Base-by-base conservation (phyloP, 2,329 filamentous ascomycete species). In the Talaromyces marneffei region DNA sequence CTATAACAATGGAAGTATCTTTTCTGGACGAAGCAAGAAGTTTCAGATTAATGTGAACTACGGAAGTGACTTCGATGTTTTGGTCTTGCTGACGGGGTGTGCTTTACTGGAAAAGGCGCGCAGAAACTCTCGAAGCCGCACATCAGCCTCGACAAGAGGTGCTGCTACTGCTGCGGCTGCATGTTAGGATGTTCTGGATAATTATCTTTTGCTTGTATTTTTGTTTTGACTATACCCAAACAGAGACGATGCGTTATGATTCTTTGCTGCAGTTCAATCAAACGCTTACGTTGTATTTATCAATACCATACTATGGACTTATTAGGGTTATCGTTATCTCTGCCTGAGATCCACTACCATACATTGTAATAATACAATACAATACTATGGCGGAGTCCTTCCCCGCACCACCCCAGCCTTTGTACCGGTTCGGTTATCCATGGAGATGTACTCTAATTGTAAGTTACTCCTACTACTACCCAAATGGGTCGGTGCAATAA, bases 11-110 rank as follows among this genome's bases (percentile, higher is more conserved):
- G 46, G 44, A 50, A 27, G 46, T 0, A 8, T 50, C n/a, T 50
- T 50, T 6, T 50, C 46, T 12, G 46, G 46, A 8, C 31, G 46
- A 31, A 31, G 46, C 9, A 31, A 5, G 16, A 50, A 31, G n/a
- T 50, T 50, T 4, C 46, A 65, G 25, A 63, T 65, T 18, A 62
- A 65, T 56, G 62, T 65, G 12, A 12, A 65, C 14, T 62, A 64
- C 58, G 63, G 63, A 44, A 25, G 12, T n/a, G 60, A 62, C 27
- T 62, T 62, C 27, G 60, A 62, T 53, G 31, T 46, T 2, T 14
- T 62, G 44, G 31, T 62, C 9, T 52, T 62, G 8, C 42, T 62
- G 23, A 62, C 60, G 27, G 60, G 60, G 8, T 50, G 58, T 37
- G 46, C 35, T 14, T 18, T 59, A 42, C 23, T 62, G 10, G 60